Base-by-base conservation (phyloP, 148 eudicot species). In the Nepenthes mirabilis region DNA sequence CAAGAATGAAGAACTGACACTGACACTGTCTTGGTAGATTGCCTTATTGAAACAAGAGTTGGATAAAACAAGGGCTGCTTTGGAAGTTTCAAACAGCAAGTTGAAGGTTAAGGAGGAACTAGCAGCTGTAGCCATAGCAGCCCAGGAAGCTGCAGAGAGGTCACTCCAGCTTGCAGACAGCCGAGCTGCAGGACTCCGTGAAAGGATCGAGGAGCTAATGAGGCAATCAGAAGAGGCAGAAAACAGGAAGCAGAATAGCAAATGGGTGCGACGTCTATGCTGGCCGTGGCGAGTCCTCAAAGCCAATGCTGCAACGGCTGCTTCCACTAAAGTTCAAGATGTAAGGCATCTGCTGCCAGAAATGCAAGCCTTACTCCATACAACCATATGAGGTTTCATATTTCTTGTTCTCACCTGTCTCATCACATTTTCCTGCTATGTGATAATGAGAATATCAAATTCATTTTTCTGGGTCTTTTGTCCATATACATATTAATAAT, bases 91-190 rank as follows among this genome's bases (percentile, higher is more conserved):
- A 68, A 73, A 86, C 60, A 75, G 69, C 59, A 86, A 83, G 62
- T 33, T 86, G 43, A 76, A 83, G 74, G 60, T 79, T 37, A 86
- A 83, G 69, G 88, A 86, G 58, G 86, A 83, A 58, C 73, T 86
- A 3, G 93, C 76, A 58, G 58, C 43, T 12, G 83, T 88, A 33
- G 93, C 88, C 57, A 79, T 86, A 77, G 82, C 84, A 70, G 88
- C 88, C 14, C 82, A 81, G 55, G 80, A 73, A 64, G 86, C 88
- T 2, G 82, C 86, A 11, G 93, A 86, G 67, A 78, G 56, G 70
- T 86, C 93, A 14, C 77, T 86, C 47, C 75, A 76, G 64, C 56
- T 85, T 56, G 87, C 88, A 14, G 91, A 82, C 74, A 80, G 72
- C 60, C 67, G 91, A 65, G 74, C 72, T 50, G 65, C 78, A 7